These are phyloP conservation scores for Penicillium janthinellum DNA, from an alignment of 2,329 filamentous ascomycete species.

Conservation along the genomic window DNA sequence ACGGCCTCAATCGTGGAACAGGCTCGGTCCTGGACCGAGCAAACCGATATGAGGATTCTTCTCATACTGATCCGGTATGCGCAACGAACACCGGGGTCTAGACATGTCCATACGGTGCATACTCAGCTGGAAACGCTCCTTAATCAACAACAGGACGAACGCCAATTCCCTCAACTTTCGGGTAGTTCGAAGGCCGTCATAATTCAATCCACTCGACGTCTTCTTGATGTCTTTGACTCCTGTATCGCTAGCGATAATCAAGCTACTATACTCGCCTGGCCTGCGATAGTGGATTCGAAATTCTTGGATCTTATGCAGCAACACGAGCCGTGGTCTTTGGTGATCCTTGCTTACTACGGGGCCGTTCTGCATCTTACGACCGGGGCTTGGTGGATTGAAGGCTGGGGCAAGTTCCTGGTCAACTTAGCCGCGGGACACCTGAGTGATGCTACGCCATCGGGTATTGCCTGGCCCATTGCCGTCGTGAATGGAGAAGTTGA, in stretches of 20 bases:
- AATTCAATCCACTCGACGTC: neutral
- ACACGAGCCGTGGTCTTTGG: neutral
- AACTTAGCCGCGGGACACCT: neutral
- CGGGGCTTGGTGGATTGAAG: neutral
- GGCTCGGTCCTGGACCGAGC: neutral
- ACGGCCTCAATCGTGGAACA: neutral
- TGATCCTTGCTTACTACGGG: neutral
- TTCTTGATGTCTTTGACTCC: neutral
- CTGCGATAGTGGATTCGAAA: neutral
- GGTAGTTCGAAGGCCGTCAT: neutral
- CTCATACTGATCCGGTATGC: neutral
- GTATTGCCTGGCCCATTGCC: neutral
- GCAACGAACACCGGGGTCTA: neutral
- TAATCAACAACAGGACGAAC: neutral
- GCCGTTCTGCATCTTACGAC: neutral
- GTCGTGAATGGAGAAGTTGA: neutral
- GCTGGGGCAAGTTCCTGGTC: neutral
- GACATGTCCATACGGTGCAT: neutral
- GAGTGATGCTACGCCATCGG: neutral
- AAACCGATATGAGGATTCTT: neutral
- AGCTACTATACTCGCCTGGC: neutral
- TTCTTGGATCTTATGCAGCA: neutral
- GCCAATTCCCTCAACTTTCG: neutral
- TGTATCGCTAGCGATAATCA: neutral
- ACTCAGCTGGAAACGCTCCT: neutral